Evolutionary conservation across 768 basidiomycete genomes (phyloP).

Genomic region (Suillus fuscotomentosus): DNA sequence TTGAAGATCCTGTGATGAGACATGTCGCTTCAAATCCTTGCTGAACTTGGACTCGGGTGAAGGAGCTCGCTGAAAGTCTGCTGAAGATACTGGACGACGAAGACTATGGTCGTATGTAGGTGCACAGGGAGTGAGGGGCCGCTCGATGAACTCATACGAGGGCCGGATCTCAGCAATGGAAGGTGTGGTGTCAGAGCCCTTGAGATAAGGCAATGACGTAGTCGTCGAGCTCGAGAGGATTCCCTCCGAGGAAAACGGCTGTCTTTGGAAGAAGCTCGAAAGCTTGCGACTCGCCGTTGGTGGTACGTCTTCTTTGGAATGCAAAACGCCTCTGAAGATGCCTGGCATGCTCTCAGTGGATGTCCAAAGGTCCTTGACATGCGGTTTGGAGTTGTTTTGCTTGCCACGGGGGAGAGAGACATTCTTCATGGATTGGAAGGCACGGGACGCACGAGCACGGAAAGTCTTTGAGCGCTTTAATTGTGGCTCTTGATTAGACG

Average conservation of each 20-base stretch:
- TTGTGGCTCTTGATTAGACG: conserved; percentile 19
- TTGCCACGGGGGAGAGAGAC: conserved; percentile 29
- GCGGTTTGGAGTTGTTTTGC: conserved; percentile 30
- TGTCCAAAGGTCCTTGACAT: conserved; percentile 38
- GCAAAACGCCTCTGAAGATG: conserved; percentile 21
- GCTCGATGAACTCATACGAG: conserved; percentile 8
- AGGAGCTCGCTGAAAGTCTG: not conserved
- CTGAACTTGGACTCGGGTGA: not conserved
- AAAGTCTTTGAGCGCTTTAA: conserved; percentile 40
- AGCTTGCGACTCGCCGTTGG: conserved; percentile 28
- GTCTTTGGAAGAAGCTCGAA: conserved; percentile 21
- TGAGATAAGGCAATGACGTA: conserved; percentile 9
- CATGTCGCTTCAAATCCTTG: not conserved
- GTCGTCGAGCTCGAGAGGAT: conserved; percentile 6
- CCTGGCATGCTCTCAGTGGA: conserved; percentile 26
- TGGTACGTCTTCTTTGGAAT: conserved; percentile 15
- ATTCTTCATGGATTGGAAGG: conserved; percentile 46
- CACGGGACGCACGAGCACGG: conserved; percentile 45
- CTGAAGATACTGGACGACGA: conserved; percentile 8
- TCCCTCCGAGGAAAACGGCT: conserved; percentile 24
- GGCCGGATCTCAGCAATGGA: conserved; percentile 16
- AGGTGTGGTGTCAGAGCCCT: conserved; percentile 25
- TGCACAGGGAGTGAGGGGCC: conserved; percentile 12
- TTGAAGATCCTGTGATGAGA: not conserved
- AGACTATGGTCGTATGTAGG: conserved; percentile 15